Evolutionary conservation across 108 stramenopile species (phyloP).

Genomic region (Epithemia pelagica): DNA sequence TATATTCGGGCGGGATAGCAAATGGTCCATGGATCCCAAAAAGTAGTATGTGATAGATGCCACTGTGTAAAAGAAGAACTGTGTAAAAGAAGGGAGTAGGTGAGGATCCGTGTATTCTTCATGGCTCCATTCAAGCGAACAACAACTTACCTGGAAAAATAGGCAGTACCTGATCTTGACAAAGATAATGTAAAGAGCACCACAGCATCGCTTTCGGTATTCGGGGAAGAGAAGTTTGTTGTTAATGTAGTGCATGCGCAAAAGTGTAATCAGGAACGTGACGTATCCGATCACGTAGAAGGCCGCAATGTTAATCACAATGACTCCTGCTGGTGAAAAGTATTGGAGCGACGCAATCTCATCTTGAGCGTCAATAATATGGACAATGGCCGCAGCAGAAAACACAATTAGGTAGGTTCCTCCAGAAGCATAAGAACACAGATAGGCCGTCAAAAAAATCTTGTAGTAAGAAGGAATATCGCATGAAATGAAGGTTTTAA

Average conservation of each 20-base stretch:
- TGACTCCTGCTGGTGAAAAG: slow-evolving; percentile 39
- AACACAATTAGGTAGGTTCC: slow-evolving; percentile 41
- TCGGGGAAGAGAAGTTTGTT: slow-evolving; percentile 46
- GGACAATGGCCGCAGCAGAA: slow-evolving; percentile 25
- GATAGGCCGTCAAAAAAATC: slow-evolving; percentile 41
- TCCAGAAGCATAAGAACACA: slow-evolving; percentile 41
- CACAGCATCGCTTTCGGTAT: slow-evolving; percentile 24
- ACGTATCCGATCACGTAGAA: slow-evolving; percentile 46
- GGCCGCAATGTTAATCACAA: slow-evolving; percentile 30
- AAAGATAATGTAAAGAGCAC: slow-evolving; percentile 21
- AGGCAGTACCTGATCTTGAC: slow-evolving; percentile 33
- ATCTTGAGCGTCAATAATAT: slow-evolving; percentile 17
- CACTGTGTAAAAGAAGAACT: slow-evolving; percentile 39
- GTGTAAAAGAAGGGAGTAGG: too few species aligned
- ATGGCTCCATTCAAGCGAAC: too few species aligned
- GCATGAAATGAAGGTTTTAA: slow-evolving; percentile 32
- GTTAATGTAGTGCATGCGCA: slow-evolving; percentile 41
- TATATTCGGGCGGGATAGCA: slow-evolving; percentile 36
- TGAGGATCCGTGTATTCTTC: too few species aligned
- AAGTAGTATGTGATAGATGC: slow-evolving; percentile 40
- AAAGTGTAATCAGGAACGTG: slow-evolving; percentile 38
- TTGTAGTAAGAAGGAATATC: slow-evolving; percentile 59
- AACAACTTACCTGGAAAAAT: slow-evolving; percentile 28
- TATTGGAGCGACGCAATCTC: slow-evolving; percentile 20
- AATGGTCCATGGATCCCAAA: slow-evolving; percentile 46